Base-by-base conservation (phyloP, 1,139 yeast genomes). In the Debaryomyces sp. region DNA sequence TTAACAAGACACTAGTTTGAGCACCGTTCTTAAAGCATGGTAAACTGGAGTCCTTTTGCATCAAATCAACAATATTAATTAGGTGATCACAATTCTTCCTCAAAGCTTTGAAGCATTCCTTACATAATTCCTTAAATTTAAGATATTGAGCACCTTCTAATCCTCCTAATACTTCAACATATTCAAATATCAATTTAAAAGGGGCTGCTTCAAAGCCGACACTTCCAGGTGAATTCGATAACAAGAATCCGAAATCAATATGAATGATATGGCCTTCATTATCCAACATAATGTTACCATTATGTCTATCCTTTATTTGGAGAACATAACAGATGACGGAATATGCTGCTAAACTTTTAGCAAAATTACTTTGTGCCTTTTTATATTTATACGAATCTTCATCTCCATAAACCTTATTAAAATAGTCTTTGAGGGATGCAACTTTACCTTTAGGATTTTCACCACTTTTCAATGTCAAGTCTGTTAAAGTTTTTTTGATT, bases 121-220 rank as follows among this genome's bases (percentile, higher is more conserved):
- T 88, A 59, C 90, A 80, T 21, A 89, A 61, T 6, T 71, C 64
- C 38, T 80, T 80, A 68, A 89, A 94, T 43, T 75, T 74, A 39
- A 68, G 63, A 66, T 81, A 94, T 44, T 77, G 71, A 17, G 73
- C 78, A 15, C 89, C 80, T 1, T 83, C 85, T 0, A 75, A 50
- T 0, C 98, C 98, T 5, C 96, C 99, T 58, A 94, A 67, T 4
- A 94, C 66, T 37, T 92, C 97, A 21, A 91, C 82, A 60, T 94
- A 94, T 61, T 94, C 99, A 50, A 77, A 76, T 0, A 98, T 90
- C 15, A 94, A 72, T 62, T 94, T 94, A 75, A 94, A 94, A 1
- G 99, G 97, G 0, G 98, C 97, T 1, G 97, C 96, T 62, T 94
- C 99, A 66, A 94, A 91, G 0, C 97, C 97, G 47, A 94, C 90